A percentile compares a stretch with the other conserved stretches of the same genome.
Evolutionary conservation across 2,329 filamentous ascomycete species (phyloP).

Genomic region (Colletotrichum acutatum): DNA sequence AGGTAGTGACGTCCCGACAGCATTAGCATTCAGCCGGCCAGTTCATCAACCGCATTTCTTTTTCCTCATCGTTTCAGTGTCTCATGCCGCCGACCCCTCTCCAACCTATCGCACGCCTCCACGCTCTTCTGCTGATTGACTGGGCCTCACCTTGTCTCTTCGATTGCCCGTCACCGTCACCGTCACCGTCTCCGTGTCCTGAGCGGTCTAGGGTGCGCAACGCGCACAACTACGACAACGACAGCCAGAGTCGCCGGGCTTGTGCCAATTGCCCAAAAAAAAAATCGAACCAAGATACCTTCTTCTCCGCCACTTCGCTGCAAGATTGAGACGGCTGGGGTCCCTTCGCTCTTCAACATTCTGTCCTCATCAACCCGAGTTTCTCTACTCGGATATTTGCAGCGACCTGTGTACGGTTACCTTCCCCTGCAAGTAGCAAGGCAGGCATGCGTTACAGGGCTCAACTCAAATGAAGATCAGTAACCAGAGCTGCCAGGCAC

Average conservation of each 20-base stretch:
- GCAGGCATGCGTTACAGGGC: not conserved
- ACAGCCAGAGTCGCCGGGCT: not conserved
- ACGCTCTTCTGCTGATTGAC: not conserved
- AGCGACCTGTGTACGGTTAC: not conserved
- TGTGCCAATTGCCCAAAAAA: not conserved
- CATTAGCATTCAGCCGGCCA: not conserved
- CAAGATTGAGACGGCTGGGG: not conserved
- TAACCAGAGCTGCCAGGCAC: not conserved
- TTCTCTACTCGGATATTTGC: not conserved
- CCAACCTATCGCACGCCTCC: not conserved
- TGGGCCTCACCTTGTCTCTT: not conserved
- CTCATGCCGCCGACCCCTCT: not conserved
- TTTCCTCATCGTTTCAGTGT: not conserved
- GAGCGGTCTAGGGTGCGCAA: not conserved
- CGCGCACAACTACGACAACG: not conserved
- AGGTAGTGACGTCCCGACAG: not conserved
- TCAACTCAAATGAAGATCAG: slow-evolving; percentile 16
- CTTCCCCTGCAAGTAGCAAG: not conserved
- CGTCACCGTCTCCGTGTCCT: not conserved
- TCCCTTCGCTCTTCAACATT: not conserved
- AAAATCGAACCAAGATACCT: not conserved
- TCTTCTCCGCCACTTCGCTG: not conserved
- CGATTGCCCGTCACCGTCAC: not conserved
- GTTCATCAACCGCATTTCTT: not conserved
- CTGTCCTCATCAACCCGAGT: not conserved